Evolutionary conservation across 148 eudicot genomes (phyloP).

Genomic region (Chenopodium quinoa): DNA sequence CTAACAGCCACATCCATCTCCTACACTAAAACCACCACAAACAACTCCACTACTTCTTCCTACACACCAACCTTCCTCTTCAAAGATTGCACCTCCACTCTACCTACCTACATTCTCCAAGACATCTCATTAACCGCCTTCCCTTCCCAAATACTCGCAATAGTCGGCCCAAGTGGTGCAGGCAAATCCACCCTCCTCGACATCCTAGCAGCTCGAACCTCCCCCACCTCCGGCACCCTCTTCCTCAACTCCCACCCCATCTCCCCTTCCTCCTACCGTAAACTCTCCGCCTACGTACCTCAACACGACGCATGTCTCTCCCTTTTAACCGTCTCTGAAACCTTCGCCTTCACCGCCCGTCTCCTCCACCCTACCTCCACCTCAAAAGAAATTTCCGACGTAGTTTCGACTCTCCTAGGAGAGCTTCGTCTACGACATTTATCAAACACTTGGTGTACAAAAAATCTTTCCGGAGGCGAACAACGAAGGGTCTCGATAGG

Average conservation of each 20-base stretch:
- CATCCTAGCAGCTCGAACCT: slow-evolving; percentile 68
- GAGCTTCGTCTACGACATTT: slow-evolving; percentile 66
- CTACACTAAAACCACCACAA: slow-evolving; percentile 58
- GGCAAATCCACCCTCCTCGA: slow-evolving; percentile 86
- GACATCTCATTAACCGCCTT: slow-evolving; percentile 62
- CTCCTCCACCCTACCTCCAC: slow-evolving; percentile 49
- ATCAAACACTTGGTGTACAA: slow-evolving; percentile 41
- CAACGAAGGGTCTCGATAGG: slow-evolving; percentile 86
- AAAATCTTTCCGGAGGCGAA: slow-evolving; percentile 76
- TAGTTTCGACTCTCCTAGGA: slow-evolving; percentile 41
- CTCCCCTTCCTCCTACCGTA: slow-evolving; percentile 50
- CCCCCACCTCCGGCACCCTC: slow-evolving; percentile 57
- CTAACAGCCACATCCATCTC: slow-evolving; percentile 69
- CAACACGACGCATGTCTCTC: slow-evolving; percentile 76
- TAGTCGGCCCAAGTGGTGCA: slow-evolving; percentile 91
- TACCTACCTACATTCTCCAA: slow-evolving; percentile 62
- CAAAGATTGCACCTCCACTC: slow-evolving; percentile 47
- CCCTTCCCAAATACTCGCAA: slow-evolving; percentile 82
- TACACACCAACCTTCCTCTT: slow-evolving; percentile 36
- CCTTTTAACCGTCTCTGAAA: slow-evolving; percentile 66
- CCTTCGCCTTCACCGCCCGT: slow-evolving; percentile 67
- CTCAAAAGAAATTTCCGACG: slow-evolving; percentile 11
- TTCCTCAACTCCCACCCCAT: slow-evolving; percentile 61
- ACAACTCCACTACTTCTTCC: slow-evolving; percentile 24
- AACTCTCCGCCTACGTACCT: slow-evolving; percentile 80